These are phyloP conservation scores for Monosporascus cannonballus DNA, from an alignment of 2,329 filamentous ascomycete species.

Conservation along the genomic window DNA sequence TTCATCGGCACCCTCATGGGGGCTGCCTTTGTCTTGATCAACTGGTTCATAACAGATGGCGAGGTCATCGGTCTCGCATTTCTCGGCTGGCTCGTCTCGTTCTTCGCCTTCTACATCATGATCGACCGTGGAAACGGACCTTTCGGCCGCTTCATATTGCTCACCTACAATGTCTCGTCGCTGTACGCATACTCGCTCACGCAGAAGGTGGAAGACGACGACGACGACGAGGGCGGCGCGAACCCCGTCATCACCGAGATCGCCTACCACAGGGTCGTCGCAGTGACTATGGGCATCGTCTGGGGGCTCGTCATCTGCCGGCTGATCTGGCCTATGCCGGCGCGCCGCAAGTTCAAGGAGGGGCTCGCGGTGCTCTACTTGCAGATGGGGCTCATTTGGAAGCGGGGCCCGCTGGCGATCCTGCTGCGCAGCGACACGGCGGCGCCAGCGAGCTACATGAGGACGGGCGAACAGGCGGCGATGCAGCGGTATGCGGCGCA, in stretches of 20 bases:
- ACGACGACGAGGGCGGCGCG: conserved; percentile 82
- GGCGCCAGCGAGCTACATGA: conserved; percentile 65
- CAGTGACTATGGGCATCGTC: conserved; percentile 78
- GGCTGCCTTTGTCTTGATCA: conserved; percentile 64
- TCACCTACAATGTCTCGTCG: conserved; percentile 93
- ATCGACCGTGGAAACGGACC: conserved; percentile 78
- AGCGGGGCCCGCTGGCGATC: conserved; percentile 77
- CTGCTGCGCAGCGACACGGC: conserved; percentile 53
- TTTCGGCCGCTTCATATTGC: conserved; percentile 85
- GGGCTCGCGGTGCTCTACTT: conserved; percentile 88
- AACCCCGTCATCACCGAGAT: conserved; percentile 85
- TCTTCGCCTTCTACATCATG: conserved; percentile 86
- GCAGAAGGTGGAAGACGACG: conserved; percentile 70
- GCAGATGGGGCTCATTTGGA: conserved; percentile 94
- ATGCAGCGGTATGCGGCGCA: conserved; percentile 74
- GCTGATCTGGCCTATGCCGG: conserved; percentile 89
- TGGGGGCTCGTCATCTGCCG: conserved; percentile 92
- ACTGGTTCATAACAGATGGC: conserved; percentile 71
- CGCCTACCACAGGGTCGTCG: conserved; percentile 76
- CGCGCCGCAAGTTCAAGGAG: conserved; percentile 79
- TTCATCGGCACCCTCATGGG: conserved; percentile 84
- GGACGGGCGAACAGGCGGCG: conserved; percentile 78
- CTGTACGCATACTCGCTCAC: conserved; percentile 91
- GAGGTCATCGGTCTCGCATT: conserved; percentile 72
- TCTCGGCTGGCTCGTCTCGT: conserved; percentile 73